Evolutionary conservation across 2,329 filamentous ascomycete genomes (phyloP).

Genomic region (Phoma sp.): DNA sequence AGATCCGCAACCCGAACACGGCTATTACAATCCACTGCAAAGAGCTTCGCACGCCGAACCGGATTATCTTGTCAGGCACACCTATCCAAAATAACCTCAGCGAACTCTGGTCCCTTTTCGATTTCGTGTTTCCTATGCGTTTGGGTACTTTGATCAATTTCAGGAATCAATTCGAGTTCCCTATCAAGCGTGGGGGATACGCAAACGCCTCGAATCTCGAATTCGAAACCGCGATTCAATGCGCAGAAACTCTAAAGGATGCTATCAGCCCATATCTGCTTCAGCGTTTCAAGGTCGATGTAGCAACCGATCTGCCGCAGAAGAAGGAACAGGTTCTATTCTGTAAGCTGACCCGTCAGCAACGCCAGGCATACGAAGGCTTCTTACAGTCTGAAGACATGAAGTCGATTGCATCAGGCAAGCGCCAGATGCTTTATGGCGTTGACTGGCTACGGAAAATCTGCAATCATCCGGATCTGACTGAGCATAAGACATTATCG

Average conservation of each 20-base stretch:
- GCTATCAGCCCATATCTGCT: slow-evolving; percentile 92
- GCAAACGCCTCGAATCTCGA: slow-evolving; percentile 94
- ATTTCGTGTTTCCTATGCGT: slow-evolving; percentile 97
- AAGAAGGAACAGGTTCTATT: slow-evolving; percentile 97
- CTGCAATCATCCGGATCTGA: slow-evolving; percentile 94
- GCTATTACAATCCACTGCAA: slow-evolving; percentile 96
- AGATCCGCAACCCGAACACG: slow-evolving; percentile 96
- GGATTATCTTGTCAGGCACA: slow-evolving; percentile 92
- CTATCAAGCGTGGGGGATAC: slow-evolving; percentile 92
- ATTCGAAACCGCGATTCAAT: slow-evolving; percentile 92
- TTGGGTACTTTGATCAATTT: slow-evolving; percentile 92
- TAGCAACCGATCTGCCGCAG: slow-evolving; percentile 90
- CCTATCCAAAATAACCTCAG: slow-evolving; percentile 97
- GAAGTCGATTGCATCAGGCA: slow-evolving; percentile 77
- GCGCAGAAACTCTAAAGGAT: slow-evolving; percentile 91
- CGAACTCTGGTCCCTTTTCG: slow-evolving; percentile 96
- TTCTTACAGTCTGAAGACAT: slow-evolving; percentile 87
- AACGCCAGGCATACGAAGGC: slow-evolving; percentile 79
- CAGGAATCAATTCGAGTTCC: slow-evolving; percentile 88
- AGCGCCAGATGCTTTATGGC: slow-evolving; percentile 82
- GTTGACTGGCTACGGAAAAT: slow-evolving; percentile 95
- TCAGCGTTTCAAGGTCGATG: slow-evolving; percentile 91
- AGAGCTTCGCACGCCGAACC: slow-evolving; percentile 85
- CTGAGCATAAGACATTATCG: slow-evolving; percentile 69
- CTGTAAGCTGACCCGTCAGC: slow-evolving; percentile 84